phyloP scores from a whole-genome alignment of 169 alveolate species.

The Plasmodium falciparum region DNA sequence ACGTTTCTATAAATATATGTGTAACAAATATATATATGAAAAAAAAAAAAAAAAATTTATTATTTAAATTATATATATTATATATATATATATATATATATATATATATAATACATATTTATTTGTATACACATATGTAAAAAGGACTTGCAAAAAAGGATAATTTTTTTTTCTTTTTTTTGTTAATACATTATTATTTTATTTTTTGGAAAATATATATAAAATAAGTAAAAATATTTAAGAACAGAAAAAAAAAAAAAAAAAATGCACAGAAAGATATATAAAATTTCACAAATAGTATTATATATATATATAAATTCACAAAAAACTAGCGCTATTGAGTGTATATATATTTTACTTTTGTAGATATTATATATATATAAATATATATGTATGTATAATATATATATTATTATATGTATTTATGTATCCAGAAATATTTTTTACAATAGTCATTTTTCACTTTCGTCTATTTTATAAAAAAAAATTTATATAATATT shows the following conservation, averaged over 20 bases:
- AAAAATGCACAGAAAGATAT: constrained; percentile 3
- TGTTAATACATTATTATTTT: constrained; percentile 6
- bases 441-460: constrained; percentile 7
- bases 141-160: background rate
- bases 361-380: constrained; percentile 5
- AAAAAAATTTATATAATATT: background rate
- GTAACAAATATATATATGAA: too few relatives aligned
- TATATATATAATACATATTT: too few relatives aligned
- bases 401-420: too few relatives aligned
- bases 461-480: constrained; percentile 17
- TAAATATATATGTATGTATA: too few relatives aligned
- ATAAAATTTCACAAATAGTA: constrained; percentile 13
- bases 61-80: too few relatives aligned
- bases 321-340: constrained; percentile 43
- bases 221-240: constrained; percentile 4
- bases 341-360: constrained; percentile 44
- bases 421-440: constrained; percentile 22
- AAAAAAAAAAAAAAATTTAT: too few relatives aligned
- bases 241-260: constrained; percentile 12
- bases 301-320: constrained; percentile 2
- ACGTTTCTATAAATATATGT: too few relatives aligned
- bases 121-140: too few relatives aligned
- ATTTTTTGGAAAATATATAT: background rate
- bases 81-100: too few relatives aligned
- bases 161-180: constrained; percentile 8